A percentile compares a stretch with the other conserved stretches of the same genome.
These are phyloP conservation scores for Geotrichum ghanense DNA, from an alignment of 805 yeast genomes.

Conservation along the genomic window DNA sequence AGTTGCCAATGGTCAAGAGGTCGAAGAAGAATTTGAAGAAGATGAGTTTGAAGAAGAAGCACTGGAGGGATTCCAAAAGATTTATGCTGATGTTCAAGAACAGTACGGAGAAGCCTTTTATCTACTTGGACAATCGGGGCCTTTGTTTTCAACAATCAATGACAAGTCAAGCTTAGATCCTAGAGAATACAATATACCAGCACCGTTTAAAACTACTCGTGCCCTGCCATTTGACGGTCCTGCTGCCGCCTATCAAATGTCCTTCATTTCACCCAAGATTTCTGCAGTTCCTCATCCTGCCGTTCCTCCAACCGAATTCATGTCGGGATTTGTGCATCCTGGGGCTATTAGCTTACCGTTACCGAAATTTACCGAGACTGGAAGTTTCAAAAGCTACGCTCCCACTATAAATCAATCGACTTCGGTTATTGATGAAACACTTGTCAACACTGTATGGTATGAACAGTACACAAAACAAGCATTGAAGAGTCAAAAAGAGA, in stretches of 20 bases:
- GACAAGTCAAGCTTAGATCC: constrained; percentile 65
- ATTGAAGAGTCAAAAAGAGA: constrained; percentile 25
- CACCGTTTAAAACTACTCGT: constrained; percentile 54
- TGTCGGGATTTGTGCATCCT: constrained; percentile 28
- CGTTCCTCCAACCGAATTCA: constrained; percentile 40
- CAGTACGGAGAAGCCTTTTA: constrained; percentile 81
- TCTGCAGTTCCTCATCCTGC: constrained; percentile 39
- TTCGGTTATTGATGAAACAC: constrained; percentile 36
- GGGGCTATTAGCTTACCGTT: constrained; percentile 40
- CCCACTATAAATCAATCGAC: constrained; percentile 53
- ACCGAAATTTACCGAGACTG: constrained; percentile 51
- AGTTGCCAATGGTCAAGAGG: constrained; percentile 4
- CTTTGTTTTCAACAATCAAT: constrained; percentile 67
- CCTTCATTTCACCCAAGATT: constrained; percentile 35
- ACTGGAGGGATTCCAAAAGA: constrained; percentile 17
- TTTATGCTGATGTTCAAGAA: constrained; percentile 53
- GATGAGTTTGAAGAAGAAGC: constrained; percentile 16
- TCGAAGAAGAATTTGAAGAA: constrained; percentile 4
- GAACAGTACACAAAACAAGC: constrained; percentile 30
- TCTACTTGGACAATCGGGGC: constrained; percentile 51
- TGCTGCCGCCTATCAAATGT: constrained; percentile 23
- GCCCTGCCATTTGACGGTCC: constrained; percentile 29
- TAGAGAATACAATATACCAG: constrained; percentile 56
- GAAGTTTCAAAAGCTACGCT: constrained; percentile 45
- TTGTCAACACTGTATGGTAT: constrained; percentile 24